These are phyloP conservation scores for Pneumocystis wakefieldiae DNA, from an alignment of 1,139 yeast genomes.

Conservation along the genomic window DNA sequence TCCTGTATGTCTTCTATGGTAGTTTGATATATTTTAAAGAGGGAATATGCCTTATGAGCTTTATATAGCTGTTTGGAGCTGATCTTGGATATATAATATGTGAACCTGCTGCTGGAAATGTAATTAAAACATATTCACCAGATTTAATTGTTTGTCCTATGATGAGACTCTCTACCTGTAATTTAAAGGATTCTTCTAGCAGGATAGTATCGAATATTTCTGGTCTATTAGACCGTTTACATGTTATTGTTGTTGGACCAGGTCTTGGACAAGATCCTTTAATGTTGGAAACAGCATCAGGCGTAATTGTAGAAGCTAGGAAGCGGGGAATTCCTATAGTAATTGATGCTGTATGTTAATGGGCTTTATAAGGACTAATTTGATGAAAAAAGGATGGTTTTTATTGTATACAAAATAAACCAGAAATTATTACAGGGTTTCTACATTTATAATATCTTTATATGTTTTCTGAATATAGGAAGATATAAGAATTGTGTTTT, in stretches of 20 bases:
- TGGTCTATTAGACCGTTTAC: constrained; percentile 47
- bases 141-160: constrained; percentile 95
- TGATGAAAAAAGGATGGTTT: constrained; percentile 41
- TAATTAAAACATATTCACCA: constrained; percentile 79
- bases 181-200: constrained; percentile 6
- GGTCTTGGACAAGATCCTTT: constrained; percentile 74
- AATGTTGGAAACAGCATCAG: constrained; percentile 46
- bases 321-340: constrained; percentile 47
- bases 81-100: constrained; percentile 82
- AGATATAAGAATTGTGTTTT: constrained; percentile 40
- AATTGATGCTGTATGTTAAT: constrained; percentile 44
- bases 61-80: constrained; percentile 72
- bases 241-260: constrained; percentile 79
- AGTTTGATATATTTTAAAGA: background rate
- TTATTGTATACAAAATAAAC: constrained; percentile 42
- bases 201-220: constrained; percentile 42
- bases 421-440: constrained; percentile 36
- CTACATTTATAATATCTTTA: background rate
- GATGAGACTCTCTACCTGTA: constrained; percentile 27
- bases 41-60: constrained; percentile 34
- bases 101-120: constrained; percentile 59
- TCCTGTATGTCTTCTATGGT: constrained; percentile 24
- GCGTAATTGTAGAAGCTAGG: constrained; percentile 43
- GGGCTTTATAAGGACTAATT: background rate
- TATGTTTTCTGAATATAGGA: background rate